Conservation (phyloP, 768 basidiomycete genomes). For the Punctularia strigosozonata region DNA sequence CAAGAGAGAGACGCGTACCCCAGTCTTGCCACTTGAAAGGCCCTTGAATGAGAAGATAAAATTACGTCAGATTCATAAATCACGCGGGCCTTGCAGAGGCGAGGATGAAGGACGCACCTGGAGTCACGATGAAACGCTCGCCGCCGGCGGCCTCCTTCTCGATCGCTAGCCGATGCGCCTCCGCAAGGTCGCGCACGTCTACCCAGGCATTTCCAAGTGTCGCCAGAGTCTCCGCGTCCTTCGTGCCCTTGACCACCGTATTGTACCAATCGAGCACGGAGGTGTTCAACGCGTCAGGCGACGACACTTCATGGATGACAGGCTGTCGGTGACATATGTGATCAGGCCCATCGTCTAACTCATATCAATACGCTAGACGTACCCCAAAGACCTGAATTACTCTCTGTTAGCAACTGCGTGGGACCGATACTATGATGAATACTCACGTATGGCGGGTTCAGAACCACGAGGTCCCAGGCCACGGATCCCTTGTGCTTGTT, state of each 20-base stretch:
- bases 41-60: background rate
- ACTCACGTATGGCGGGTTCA: constrained; percentile 23
- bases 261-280: constrained; percentile 7
- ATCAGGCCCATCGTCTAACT: background rate
- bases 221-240: background rate
- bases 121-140: constrained; percentile 20
- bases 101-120: background rate
- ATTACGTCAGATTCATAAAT: too few species aligned
- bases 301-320: constrained; percentile 17
- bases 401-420: background rate
- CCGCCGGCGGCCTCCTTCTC: constrained; percentile 17
- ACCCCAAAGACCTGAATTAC: constrained; percentile 2
- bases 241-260: background rate
- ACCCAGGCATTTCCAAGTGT: constrained; percentile 7
- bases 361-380: background rate
- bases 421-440: background rate
- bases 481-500: constrained; percentile 13
- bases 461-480: constrained; percentile 20
- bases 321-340: background rate
- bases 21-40: constrained; percentile 3
- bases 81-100: background rate
- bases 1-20: background rate
- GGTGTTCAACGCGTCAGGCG: constrained; percentile 21
- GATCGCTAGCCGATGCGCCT: constrained; percentile 13
- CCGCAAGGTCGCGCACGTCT: constrained; percentile 21